A percentile compares a stretch with the other conserved stretches of the same genome.
These are phyloP conservation scores for Fusarium sulawesiense DNA, from an alignment of 2,329 filamentous ascomycete species.

Conservation along the genomic window DNA sequence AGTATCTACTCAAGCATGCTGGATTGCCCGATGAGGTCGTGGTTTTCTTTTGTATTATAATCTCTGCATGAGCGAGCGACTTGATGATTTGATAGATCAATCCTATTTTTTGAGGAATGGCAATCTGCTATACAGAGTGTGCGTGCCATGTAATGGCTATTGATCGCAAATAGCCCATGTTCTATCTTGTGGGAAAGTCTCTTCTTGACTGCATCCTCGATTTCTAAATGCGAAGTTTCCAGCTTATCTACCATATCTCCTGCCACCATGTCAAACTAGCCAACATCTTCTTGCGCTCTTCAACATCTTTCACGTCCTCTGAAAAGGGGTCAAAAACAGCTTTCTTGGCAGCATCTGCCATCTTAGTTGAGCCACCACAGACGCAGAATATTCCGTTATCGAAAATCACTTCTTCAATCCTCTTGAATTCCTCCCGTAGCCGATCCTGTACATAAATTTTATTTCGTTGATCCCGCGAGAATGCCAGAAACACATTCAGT, in stretches of 20 bases:
- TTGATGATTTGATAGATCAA: slow-evolving; percentile 13
- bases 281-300: slow-evolving; percentile 54
- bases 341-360: slow-evolving; percentile 66
- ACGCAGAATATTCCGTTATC: slow-evolving; percentile 61
- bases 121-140: background rate
- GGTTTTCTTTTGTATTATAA: background rate
- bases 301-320: slow-evolving; percentile 50
- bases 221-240: background rate
- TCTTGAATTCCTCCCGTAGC: slow-evolving; percentile 57
- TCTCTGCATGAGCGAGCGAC: slow-evolving; percentile 25
- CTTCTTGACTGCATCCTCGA: background rate
- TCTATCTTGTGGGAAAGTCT: background rate
- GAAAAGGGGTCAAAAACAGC: slow-evolving; percentile 64
- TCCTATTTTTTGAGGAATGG: background rate
- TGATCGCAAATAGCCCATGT: background rate
- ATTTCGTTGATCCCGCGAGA: slow-evolving; percentile 60
- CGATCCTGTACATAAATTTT: slow-evolving; percentile 69
- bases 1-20: background rate
- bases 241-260: slow-evolving; percentile 65
- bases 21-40: background rate
- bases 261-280: slow-evolving; percentile 62
- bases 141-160: background rate
- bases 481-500: slow-evolving; percentile 57
- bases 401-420: slow-evolving; percentile 50
- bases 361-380: slow-evolving; percentile 68